phyloP scores from a whole-genome alignment of 225 moss, liverwort and hornwort genomes.

The Marchantia paleacea region DNA sequence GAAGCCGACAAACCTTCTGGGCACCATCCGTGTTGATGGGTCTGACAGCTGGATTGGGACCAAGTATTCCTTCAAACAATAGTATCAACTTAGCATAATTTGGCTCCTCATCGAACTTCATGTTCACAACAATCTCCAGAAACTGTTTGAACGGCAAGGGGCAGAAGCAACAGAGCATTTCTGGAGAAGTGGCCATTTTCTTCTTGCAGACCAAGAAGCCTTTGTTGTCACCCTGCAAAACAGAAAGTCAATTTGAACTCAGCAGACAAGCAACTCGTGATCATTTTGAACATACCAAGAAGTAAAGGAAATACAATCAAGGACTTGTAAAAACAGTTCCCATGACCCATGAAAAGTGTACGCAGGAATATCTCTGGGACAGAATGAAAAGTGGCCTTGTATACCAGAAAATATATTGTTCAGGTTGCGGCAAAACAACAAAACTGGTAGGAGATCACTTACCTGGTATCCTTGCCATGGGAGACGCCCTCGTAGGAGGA shows the following conservation, averaged over 20 bases:
- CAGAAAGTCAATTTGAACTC: background rate
- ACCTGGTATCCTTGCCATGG: slow-evolving; percentile 99
- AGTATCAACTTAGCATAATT: slow-evolving; percentile 86
- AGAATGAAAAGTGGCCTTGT: background rate
- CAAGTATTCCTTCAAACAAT: slow-evolving; percentile 85
- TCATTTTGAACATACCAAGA: no score
- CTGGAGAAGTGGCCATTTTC: slow-evolving; percentile 99
- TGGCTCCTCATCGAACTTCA: slow-evolving; percentile 99
- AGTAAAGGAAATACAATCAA: no score
- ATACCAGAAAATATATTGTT: no score
- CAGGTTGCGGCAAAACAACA: no score
- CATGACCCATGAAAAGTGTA: background rate
- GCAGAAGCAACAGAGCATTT: slow-evolving; percentile 99
- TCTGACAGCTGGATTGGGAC: slow-evolving; percentile 82
- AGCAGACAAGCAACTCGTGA: no score
- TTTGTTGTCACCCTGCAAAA: slow-evolving; percentile 86
- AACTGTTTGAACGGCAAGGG: slow-evolving; percentile 95
- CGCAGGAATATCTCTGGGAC: background rate
- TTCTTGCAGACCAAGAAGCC: slow-evolving; percentile 97
- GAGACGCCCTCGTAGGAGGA: slow-evolving; percentile 84
- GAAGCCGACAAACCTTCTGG: slow-evolving; percentile 55
- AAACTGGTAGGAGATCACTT: background rate
- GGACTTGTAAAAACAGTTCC: no score
- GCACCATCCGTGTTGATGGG: slow-evolving; percentile 98
- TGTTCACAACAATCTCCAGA: slow-evolving; percentile 93